phyloP scores from a whole-genome alignment of 1,284 basidiomycete species.

The Coniferiporia sulphurascens region DNA sequence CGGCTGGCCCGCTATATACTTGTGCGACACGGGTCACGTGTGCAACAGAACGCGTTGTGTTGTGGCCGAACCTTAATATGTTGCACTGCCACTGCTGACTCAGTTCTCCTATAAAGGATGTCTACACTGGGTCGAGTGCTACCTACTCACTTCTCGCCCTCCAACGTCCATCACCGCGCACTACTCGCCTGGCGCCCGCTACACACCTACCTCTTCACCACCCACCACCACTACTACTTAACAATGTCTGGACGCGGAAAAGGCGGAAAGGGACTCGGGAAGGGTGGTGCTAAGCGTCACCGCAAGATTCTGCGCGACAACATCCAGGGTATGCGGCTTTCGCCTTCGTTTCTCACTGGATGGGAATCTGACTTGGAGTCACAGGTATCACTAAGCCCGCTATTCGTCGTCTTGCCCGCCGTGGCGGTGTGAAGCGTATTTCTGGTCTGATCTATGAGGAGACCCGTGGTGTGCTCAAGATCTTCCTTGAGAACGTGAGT shows the following conservation, averaged over 20 bases:
- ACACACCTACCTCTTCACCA: slow-evolving; percentile 3
- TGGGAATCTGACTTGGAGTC: background rate
- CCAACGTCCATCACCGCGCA: too few relatives aligned
- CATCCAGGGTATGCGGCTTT: slow-evolving; percentile 46
- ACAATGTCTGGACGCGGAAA: slow-evolving; percentile 47
- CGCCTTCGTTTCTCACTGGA: background rate
- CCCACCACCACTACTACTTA: slow-evolving; percentile 1
- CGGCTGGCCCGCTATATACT: background rate
- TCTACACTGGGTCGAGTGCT: background rate
- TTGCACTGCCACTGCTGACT: slow-evolving; percentile 15
- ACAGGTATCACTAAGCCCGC: slow-evolving; percentile 48
- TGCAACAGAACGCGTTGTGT: slow-evolving; percentile 3
- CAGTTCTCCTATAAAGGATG: slow-evolving; percentile 8
- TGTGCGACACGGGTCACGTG: slow-evolving; percentile 14
- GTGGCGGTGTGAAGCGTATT: slow-evolving; percentile 74
- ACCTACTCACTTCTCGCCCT: slow-evolving; percentile 3
- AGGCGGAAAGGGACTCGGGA: slow-evolving; percentile 37
- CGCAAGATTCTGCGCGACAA: slow-evolving; percentile 64
- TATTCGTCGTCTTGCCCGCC: slow-evolving; percentile 68
- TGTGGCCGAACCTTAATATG: slow-evolving; percentile 11
- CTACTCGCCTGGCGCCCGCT: background rate
- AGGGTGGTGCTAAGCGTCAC: slow-evolving; percentile 63
- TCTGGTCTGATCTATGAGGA: slow-evolving; percentile 71
- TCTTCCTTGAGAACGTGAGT: slow-evolving; percentile 51
- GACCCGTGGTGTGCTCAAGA: slow-evolving; percentile 72